These are phyloP conservation scores for Zasmidium angulare DNA, from an alignment of 2,329 filamentous ascomycete species.

Conservation along the genomic window DNA sequence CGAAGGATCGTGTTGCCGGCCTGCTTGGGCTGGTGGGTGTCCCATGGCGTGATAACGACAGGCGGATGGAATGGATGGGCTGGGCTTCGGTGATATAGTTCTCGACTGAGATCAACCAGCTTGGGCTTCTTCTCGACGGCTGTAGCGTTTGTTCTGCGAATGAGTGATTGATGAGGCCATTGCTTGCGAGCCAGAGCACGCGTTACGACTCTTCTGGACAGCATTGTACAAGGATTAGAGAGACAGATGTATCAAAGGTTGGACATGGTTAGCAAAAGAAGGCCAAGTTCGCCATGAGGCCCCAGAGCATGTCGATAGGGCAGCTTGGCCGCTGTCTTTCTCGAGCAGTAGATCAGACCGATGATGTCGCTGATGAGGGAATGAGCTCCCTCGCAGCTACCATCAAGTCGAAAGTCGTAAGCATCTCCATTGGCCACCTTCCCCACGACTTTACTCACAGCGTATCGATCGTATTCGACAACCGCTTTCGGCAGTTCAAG, in stretches of 20 bases:
- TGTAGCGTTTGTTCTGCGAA: conserved; percentile 4
- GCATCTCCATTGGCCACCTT: too few relatives aligned
- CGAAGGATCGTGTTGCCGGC: conserved; percentile 29
- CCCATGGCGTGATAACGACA: conserved; percentile 28
- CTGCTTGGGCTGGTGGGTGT: conserved; percentile 29
- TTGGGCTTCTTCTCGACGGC: conserved; percentile 18
- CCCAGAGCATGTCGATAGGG: not conserved
- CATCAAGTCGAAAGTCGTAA: too few relatives aligned
- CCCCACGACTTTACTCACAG: too few relatives aligned
- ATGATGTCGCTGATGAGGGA: too few relatives aligned
- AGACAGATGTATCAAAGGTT: not conserved
- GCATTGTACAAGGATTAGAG: not conserved
- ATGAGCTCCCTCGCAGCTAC: too few relatives aligned
- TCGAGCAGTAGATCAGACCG: too few relatives aligned
- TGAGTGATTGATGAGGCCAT: not conserved
- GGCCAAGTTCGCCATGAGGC: not conserved
- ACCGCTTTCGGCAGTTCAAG: not conserved
- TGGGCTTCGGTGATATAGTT: conserved; percentile 29
- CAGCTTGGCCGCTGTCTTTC: not conserved
- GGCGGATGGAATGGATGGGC: conserved; percentile 31
- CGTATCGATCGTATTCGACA: too few relatives aligned
- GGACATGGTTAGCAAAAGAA: not conserved
- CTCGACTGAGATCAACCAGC: conserved; percentile 27
- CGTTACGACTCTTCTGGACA: not conserved
- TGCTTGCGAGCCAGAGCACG: not conserved